A percentile compares a stretch with the other conserved stretches of the same genome.
Evolutionary conservation across 495 filamentous ascomycete species (phyloP).

Genomic region (Aspergillus mulundensis): DNA sequence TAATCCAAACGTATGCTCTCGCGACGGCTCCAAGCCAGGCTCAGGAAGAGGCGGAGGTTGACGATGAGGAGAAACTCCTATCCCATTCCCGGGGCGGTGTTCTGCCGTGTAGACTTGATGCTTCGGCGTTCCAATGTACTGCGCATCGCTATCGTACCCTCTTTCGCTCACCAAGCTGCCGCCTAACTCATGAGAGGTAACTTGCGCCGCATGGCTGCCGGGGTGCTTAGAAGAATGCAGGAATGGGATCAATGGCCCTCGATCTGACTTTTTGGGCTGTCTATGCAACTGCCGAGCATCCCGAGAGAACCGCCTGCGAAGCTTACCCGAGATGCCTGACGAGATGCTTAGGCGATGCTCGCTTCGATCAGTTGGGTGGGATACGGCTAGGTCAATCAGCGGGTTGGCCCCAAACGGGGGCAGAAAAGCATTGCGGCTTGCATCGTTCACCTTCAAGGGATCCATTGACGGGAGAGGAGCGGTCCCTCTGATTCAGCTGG

Average conservation of each 20-base stretch:
- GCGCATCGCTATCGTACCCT: constrained; percentile 47
- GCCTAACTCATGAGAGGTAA: constrained; percentile 21
- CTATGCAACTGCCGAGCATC: constrained; percentile 22
- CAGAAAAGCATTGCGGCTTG: neutral
- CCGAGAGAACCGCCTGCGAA: constrained; percentile 37
- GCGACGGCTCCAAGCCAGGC: neutral
- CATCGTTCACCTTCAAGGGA: constrained; percentile 17
- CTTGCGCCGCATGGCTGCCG: constrained; percentile 2
- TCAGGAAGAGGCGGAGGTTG: constrained; percentile 10
- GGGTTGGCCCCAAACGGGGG: neutral
- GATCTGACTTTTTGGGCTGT: constrained; percentile 11
- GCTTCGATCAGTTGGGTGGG: constrained; percentile 6
- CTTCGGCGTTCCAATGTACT: constrained; percentile 32
- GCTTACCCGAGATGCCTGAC: constrained; percentile 26
- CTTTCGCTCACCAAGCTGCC: constrained; percentile 40
- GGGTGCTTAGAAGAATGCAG: constrained; percentile 22
- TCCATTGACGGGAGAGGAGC: constrained; percentile 1
- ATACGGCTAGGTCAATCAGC: constrained; percentile 12
- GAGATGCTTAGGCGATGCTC: constrained; percentile 10
- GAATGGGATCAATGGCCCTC: constrained; percentile 2
- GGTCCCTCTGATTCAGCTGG: constrained; percentile 6
- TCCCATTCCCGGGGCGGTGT: constrained; percentile 4
- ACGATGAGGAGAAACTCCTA: constrained; percentile 8
- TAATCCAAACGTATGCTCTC: constrained; percentile 3
- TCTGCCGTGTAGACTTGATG: constrained; percentile 11